Conservation (phyloP, 2,329 filamentous ascomycete genomes). For the Scolecobasidium constrictum region DNA sequence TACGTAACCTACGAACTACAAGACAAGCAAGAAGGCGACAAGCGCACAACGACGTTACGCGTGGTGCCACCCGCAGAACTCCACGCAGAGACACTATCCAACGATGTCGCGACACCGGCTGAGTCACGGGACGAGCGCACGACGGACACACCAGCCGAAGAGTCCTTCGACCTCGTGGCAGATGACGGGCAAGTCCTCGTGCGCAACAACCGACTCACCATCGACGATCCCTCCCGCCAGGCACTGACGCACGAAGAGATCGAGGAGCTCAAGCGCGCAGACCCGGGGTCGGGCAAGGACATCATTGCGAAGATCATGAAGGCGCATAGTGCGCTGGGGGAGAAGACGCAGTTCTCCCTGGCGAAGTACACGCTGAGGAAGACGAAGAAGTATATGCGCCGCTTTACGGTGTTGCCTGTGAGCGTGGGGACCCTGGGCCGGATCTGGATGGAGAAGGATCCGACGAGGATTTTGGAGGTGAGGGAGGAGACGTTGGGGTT, state of each 20-base stretch:
- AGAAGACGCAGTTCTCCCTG: slow-evolving; percentile 88
- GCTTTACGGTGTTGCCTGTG: slow-evolving; percentile 76
- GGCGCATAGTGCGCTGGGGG: slow-evolving; percentile 78
- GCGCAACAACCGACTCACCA: slow-evolving; percentile 52
- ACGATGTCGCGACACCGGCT: slow-evolving; percentile 37
- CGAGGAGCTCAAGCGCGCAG: slow-evolving; percentile 59
- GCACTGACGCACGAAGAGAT: slow-evolving; percentile 63
- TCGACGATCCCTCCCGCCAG: slow-evolving; percentile 59
- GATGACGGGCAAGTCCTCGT: slow-evolving; percentile 39
- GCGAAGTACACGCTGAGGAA: slow-evolving; percentile 96
- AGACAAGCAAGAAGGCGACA: slow-evolving; percentile 28
- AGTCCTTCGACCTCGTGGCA: slow-evolving; percentile 32
- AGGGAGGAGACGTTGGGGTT: slow-evolving; percentile 74
- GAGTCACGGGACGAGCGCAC: slow-evolving; percentile 17
- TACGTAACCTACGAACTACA: slow-evolving; percentile 83
- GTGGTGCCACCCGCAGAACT: slow-evolving; percentile 73
- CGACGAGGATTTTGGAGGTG: slow-evolving; percentile 72
- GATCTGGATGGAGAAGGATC: slow-evolving; percentile 74
- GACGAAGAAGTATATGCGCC: slow-evolving; percentile 81
- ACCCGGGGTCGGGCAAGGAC: slow-evolving; percentile 70
- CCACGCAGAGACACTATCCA: slow-evolving; percentile 63
- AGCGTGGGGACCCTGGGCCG: slow-evolving; percentile 67
- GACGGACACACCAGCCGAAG: background rate
- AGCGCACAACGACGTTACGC: slow-evolving; percentile 58
- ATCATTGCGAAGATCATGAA: slow-evolving; percentile 87